These are phyloP conservation scores for Backusella macrospora DNA, from an alignment of 192 early-diverging fungal species.

Conservation along the genomic window DNA sequence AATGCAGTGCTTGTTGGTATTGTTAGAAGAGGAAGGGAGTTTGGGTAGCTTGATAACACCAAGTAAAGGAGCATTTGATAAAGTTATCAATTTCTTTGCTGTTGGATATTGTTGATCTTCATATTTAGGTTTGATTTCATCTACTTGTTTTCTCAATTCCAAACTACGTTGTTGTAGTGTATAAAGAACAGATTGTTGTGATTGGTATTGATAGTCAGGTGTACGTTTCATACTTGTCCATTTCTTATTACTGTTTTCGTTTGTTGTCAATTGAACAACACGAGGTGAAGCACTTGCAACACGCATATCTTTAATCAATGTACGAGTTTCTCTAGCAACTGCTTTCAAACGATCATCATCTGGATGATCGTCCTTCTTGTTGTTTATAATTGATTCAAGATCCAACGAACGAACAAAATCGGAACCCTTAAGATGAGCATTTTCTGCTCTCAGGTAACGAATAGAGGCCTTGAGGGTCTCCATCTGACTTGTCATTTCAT, in stretches of 20 bases:
- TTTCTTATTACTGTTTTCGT: conserved; percentile 10
- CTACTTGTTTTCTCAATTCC: conserved; percentile 42
- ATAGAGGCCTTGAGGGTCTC: conserved; percentile 76
- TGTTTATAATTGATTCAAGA: conserved; percentile 11
- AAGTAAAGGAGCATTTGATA: not conserved
- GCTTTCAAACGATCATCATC: conserved; percentile 27
- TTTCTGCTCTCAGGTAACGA: conserved; percentile 79
- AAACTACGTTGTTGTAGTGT: conserved; percentile 57
- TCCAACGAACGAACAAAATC: conserved; percentile 50
- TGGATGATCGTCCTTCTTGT: too few relatives aligned
- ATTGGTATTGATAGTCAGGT: conserved; percentile 58
- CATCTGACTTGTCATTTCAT: conserved; percentile 50
- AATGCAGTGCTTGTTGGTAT: not conserved
- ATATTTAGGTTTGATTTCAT: not conserved
- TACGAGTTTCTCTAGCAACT: conserved; percentile 51
- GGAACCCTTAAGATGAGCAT: conserved; percentile 75
- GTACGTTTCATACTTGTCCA: conserved; percentile 49
- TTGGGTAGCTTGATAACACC: not conserved
- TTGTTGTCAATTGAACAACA: conserved; percentile 47
- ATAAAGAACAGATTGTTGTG: conserved; percentile 56
- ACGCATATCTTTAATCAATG: conserved; percentile 51
- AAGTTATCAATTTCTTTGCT: not conserved
- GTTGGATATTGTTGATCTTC: not conserved
- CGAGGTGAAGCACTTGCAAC: conserved; percentile 52
- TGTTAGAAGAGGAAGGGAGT: not conserved